Conservation (phyloP, 208 protist genomes). For the Phytomonas sp. region DNA sequence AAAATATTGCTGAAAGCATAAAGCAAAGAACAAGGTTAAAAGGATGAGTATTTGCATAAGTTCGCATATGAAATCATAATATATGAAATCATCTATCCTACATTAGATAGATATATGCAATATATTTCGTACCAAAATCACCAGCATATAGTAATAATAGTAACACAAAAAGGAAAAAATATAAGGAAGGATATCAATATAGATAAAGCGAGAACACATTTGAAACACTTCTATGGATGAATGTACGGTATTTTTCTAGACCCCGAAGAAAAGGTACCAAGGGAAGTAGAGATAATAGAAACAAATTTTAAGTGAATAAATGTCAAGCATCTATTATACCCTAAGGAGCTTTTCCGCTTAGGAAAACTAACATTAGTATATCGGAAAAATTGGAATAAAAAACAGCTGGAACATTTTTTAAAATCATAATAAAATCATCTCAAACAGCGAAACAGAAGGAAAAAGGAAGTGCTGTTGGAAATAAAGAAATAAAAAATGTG, state of each 20-base stretch:
- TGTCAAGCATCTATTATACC: background rate
- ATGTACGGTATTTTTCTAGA: background rate
- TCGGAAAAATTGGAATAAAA: slow-evolving; percentile 6
- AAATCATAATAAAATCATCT: slow-evolving; percentile 1
- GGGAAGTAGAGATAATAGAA: slow-evolving; percentile 8
- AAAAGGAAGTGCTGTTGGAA: background rate
- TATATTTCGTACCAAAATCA: background rate
- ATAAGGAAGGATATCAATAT: slow-evolving; percentile 5
- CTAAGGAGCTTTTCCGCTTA: background rate
- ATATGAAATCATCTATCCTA: background rate
- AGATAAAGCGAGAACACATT: slow-evolving; percentile 4
- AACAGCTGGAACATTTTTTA: background rate
- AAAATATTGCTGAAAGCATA: slow-evolving; percentile 3
- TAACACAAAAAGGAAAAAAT: slow-evolving; percentile 1
- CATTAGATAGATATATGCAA: background rate
- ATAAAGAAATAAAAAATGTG: slow-evolving; percentile 8
- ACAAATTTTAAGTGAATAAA: slow-evolving; percentile 4
- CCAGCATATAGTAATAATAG: background rate
- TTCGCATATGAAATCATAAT: background rate
- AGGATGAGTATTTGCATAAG: background rate
- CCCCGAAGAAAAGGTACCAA: slow-evolving; percentile 6
- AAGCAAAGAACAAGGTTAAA: background rate
- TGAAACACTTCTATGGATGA: slow-evolving; percentile 5
- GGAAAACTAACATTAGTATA: background rate
- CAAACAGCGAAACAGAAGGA: background rate